A percentile compares a stretch with the other conserved stretches of the same genome.
phyloP scores from a whole-genome alignment of 192 early-diverging fungal species.

The Gamsiella multidivaricata region DNA sequence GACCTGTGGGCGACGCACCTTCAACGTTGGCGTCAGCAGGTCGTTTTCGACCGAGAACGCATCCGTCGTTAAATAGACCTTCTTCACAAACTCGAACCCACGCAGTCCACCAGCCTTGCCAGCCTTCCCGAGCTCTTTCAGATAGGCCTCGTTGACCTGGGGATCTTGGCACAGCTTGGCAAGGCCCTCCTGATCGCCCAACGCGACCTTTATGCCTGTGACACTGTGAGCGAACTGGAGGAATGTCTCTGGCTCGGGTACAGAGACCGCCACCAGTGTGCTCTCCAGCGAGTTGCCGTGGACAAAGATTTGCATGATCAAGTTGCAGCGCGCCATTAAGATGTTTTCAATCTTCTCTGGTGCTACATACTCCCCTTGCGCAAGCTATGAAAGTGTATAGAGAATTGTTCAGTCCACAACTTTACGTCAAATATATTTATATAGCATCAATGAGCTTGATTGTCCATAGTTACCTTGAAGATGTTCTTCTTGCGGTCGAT shows the following conservation, averaged over 20 bases:
- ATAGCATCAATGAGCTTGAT: background rate
- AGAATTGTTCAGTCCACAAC: background rate
- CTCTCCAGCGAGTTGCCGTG: constrained; percentile 60
- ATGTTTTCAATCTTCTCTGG: constrained; percentile 89
- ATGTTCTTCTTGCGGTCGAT: constrained; percentile 87
- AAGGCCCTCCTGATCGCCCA: constrained; percentile 35
- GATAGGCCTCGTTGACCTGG: constrained; percentile 58
- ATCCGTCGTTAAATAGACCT: constrained; percentile 73
- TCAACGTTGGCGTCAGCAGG: constrained; percentile 88
- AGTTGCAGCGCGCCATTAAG: constrained; percentile 48
- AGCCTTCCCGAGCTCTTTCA: constrained; percentile 59
- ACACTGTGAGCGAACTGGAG: constrained; percentile 37
- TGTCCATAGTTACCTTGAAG: constrained; percentile 61
- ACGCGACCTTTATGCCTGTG: constrained; percentile 14
- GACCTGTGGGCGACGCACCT: constrained; percentile 83
- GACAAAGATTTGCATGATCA: constrained; percentile 61
- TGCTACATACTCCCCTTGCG: constrained; percentile 88
- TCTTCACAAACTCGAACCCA: constrained; percentile 83
- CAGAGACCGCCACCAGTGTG: constrained; percentile 59
- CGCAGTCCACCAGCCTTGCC: constrained; percentile 57
- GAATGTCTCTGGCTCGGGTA: constrained; percentile 62
- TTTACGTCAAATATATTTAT: background rate
- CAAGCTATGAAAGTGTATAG: background rate
- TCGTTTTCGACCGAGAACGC: constrained; percentile 80
- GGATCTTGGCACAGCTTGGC: constrained; percentile 59